phyloP scores from a whole-genome alignment of 129 eudicot species.

The Tagetes patula region DNA sequence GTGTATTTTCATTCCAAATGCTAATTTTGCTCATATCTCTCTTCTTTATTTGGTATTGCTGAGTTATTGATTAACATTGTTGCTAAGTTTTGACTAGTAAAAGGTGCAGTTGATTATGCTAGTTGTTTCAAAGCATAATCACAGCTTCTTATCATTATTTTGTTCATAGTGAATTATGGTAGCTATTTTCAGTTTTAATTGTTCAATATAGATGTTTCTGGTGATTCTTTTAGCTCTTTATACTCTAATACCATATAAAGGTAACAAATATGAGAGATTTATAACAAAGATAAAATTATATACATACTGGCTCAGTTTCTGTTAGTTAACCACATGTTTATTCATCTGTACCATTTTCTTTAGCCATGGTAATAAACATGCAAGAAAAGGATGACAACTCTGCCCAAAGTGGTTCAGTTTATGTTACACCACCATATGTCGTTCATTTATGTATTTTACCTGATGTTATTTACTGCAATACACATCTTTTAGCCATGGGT shows the following conservation, averaged over 20 bases:
- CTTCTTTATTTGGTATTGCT: background rate
- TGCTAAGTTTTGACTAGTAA: background rate
- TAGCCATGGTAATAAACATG: background rate
- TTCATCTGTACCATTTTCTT: slow-evolving; percentile 10
- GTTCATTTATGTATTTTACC: background rate
- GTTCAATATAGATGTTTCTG: background rate
- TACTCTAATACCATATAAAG: slow-evolving; percentile 15
- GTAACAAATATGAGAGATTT: background rate
- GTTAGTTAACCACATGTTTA: background rate
- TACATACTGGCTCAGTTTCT: background rate
- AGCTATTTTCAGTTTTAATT: background rate
- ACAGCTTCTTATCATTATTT: background rate
- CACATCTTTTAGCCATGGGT: background rate
- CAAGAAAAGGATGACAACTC: slow-evolving; percentile 8
- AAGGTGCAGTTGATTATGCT: background rate
- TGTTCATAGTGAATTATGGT: background rate
- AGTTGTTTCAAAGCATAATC: background rate
- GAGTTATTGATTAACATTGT: background rate
- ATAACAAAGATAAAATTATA: background rate
- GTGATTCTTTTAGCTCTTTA: background rate
- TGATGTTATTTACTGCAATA: slow-evolving; percentile 4
- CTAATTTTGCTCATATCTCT: background rate
- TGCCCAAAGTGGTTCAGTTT: background rate
- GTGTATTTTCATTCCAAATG: background rate
- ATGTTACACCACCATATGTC: background rate